phyloP scores from a whole-genome alignment of 176 grass and related monocot species.

The Panicum miliaceum region DNA sequence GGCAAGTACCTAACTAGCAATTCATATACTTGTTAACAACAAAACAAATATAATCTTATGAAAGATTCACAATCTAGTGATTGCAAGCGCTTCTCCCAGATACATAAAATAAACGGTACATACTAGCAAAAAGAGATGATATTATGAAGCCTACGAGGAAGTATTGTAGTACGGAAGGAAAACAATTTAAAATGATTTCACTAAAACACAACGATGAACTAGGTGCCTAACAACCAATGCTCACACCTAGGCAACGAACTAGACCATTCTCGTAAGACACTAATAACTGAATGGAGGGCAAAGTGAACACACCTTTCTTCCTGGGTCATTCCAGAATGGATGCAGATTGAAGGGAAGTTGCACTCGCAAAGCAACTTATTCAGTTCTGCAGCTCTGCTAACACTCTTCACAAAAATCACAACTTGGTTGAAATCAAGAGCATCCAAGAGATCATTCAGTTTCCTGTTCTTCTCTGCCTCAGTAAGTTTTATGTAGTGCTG shows the following conservation, averaged over 20 bases:
- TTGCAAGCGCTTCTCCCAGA: neutral
- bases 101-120: neutral
- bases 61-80: neutral
- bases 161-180: neutral
- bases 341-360: conserved; percentile 97
- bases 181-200: neutral
- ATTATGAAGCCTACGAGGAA: neutral
- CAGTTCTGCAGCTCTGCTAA: conserved; percentile 85
- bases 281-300: neutral
- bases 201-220: neutral
- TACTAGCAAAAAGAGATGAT: too few species aligned
- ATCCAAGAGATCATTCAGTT: conserved; percentile 97
- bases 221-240: too few species aligned
- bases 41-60: neutral
- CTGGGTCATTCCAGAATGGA: conserved; percentile 99
- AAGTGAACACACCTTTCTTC: conserved; percentile 68
- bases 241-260: neutral
- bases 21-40: neutral
- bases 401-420: conserved; percentile 98
- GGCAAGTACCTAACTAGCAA: neutral
- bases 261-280: neutral
- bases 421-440: conserved; percentile 99
- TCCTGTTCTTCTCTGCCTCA: conserved; percentile 92
- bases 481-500: conserved; percentile 98
- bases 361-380: conserved; percentile 98